Evolutionary conservation across 75 land plant genomes (phyloP).

Genomic region (Cunninghamia lanceolata): DNA sequence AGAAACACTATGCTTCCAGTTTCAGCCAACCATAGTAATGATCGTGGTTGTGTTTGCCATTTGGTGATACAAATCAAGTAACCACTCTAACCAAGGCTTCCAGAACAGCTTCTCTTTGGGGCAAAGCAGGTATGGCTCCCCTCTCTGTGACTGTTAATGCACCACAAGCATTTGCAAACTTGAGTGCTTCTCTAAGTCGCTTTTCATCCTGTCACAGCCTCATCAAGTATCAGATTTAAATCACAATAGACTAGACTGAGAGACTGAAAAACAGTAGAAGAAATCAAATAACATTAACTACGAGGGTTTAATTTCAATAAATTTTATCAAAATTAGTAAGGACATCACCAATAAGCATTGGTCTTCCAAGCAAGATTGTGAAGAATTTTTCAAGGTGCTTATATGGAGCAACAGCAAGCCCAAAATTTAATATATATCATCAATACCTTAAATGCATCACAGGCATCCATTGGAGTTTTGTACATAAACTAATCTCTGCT

Average conservation of each 20-base stretch:
- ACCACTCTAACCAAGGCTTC: constrained; percentile 12
- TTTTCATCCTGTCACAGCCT: constrained; percentile 39
- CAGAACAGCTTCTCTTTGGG: constrained; percentile 40
- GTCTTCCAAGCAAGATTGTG: background rate
- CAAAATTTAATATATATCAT: background rate
- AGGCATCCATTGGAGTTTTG: background rate
- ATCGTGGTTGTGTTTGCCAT: background rate
- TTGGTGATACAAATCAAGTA: background rate
- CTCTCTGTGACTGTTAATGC: constrained; percentile 66
- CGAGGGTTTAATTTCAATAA: background rate
- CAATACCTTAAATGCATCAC: background rate
- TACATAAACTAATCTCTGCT: background rate
- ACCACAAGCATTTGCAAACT: constrained; percentile 71
- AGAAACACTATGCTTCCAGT: background rate
- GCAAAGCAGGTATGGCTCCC: constrained; percentile 68
- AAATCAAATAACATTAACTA: background rate
- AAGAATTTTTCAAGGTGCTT: background rate
- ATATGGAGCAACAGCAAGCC: background rate
- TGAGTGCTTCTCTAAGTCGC: constrained; percentile 43
- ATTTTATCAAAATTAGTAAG: background rate
- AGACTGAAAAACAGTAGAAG: background rate
- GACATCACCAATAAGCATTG: background rate
- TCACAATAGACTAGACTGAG: background rate
- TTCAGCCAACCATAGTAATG: background rate
- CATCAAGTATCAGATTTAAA: background rate